Percentiles rank a stretch among this genome's conserved stretches.
Conservation (phyloP, 345 rosid species). For the Rhodomyrtus tomentosa region DNA sequence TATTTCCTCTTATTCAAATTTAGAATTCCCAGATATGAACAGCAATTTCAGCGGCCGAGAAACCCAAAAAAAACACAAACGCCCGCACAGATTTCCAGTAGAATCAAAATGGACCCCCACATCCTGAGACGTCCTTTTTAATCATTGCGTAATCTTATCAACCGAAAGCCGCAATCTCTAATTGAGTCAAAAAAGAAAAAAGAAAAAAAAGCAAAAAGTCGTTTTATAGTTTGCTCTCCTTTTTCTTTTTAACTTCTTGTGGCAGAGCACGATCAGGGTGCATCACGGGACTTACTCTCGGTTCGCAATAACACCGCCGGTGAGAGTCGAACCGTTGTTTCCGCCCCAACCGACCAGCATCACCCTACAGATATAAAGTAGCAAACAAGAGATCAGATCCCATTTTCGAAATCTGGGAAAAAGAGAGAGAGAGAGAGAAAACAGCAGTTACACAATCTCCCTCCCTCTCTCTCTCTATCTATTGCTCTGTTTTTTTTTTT, state of each 20-base stretch:
- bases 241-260: not conserved
- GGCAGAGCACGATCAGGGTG: not conserved
- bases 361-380: conserved; percentile 31
- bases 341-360: conserved; percentile 99
- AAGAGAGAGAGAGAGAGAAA: no score
- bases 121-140: not conserved
- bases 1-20: not conserved
- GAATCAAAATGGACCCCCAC: not conserved
- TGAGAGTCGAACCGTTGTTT: conserved; percentile 89
- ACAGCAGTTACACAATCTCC: no score
- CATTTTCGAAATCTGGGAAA: not conserved
- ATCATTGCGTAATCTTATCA: not conserved
- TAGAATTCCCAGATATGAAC: not conserved
- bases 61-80: not conserved
- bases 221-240: not conserved
- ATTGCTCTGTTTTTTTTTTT: no score
- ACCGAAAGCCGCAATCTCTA: not conserved
- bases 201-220: not conserved
- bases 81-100: not conserved
- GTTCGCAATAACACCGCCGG: conserved; percentile 86
- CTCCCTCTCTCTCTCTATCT: no score
- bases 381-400: not conserved
- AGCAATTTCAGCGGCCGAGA: not conserved
- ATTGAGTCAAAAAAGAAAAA: not conserved
- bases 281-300: conserved; percentile 42